A percentile compares a stretch with the other conserved stretches of the same genome.
Evolutionary conservation across 2,329 filamentous ascomycete genomes (phyloP).

Genomic region (Talaromyces sp.): DNA sequence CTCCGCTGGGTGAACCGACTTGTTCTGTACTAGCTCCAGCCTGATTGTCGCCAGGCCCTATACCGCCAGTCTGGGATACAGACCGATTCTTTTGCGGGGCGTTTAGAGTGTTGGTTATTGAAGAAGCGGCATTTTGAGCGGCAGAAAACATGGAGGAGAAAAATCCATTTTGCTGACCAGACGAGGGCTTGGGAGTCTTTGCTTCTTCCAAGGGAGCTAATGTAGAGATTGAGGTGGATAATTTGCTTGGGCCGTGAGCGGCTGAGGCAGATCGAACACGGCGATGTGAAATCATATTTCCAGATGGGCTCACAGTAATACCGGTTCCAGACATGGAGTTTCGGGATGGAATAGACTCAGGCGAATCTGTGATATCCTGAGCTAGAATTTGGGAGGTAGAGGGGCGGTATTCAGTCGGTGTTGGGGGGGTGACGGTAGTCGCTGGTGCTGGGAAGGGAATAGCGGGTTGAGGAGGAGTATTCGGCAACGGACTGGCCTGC

Average conservation of each 20-base stretch:
- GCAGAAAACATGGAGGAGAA: conserved; percentile 93
- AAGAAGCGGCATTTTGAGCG: conserved; percentile 87
- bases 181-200: conserved; percentile 55
- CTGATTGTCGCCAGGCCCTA: conserved; percentile 33
- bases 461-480: conserved; percentile 36
- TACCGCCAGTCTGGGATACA: conserved; percentile 32
- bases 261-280: conserved; percentile 61
- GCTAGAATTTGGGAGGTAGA: conserved; percentile 37
- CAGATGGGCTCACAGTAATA: conserved; percentile 65
- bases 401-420: conserved; percentile 55
- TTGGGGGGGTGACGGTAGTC: conserved; percentile 66
- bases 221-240: conserved; percentile 73
- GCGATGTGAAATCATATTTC: conserved; percentile 75
- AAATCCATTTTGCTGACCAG: conserved; percentile 66
- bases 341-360: conserved; percentile 37
- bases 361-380: conserved; percentile 40
- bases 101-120: conserved; percentile 66
- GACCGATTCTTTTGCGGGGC: conserved; percentile 52
- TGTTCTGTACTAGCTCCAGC: conserved; percentile 28
- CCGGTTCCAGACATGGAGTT: conserved; percentile 33
- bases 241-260: conserved; percentile 74
- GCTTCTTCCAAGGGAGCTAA: conserved; percentile 76
- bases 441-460: conserved; percentile 47
- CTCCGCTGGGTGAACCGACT: conserved; percentile 25
- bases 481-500: conserved; percentile 29